These are phyloP conservation scores for Paraglomus occultum DNA, from an alignment of 192 early-diverging fungal species.

Conservation along the genomic window DNA sequence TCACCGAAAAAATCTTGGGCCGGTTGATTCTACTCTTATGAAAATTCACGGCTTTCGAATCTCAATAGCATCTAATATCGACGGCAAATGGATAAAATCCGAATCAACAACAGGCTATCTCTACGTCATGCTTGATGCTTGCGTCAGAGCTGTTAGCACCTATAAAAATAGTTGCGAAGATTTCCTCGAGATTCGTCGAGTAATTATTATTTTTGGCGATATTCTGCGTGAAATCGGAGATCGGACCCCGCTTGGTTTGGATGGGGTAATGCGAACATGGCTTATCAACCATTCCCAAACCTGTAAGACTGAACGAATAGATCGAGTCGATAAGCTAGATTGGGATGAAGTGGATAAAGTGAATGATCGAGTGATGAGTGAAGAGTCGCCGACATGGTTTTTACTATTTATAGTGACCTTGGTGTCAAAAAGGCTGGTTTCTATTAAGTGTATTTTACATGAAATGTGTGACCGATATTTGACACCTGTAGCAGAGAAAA, in stretches of 20 bases:
- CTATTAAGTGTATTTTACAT: constrained; percentile 29
- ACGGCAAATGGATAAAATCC: neutral
- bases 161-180: constrained; percentile 6
- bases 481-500: constrained; percentile 24
- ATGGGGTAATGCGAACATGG: constrained; percentile 15
- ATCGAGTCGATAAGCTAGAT: neutral
- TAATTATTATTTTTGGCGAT: constrained; percentile 24
- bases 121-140: constrained; percentile 7
- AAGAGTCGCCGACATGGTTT: constrained; percentile 24
- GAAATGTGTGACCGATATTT: constrained; percentile 33
- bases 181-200: neutral
- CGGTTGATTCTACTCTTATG: neutral
- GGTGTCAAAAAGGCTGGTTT: constrained; percentile 26
- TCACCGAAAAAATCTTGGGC: neutral
- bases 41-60: neutral
- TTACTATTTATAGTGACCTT: constrained; percentile 34
- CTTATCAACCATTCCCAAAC: neutral
- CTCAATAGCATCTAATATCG: neutral
- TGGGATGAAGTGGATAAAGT: neutral
- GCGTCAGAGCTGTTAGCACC: neutral
- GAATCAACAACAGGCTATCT: neutral
- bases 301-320: too few relatives aligned
- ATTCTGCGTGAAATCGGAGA: constrained; percentile 22
- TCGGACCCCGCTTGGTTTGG: constrained; percentile 16
- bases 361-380: neutral